Conservation (phyloP, 345 rosid species). For the Psidium guajava region DNA sequence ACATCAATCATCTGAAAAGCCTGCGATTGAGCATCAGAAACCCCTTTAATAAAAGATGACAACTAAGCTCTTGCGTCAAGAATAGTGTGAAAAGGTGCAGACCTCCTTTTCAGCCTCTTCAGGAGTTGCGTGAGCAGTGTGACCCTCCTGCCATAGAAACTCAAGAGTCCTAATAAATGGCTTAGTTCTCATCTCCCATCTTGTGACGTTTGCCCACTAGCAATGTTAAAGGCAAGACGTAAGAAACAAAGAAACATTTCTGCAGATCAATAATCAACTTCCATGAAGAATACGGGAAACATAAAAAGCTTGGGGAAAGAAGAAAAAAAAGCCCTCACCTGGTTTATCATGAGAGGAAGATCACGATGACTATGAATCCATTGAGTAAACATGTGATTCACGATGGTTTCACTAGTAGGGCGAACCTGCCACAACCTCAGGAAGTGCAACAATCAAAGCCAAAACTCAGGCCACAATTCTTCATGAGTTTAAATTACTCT, state of each 20-base stretch:
- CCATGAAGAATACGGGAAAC: not conserved
- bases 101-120: slow-evolving; percentile 96
- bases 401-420: slow-evolving; percentile 93
- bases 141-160: slow-evolving; percentile 98
- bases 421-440: slow-evolving; percentile 97
- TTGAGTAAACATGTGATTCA: slow-evolving; percentile 94
- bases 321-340: slow-evolving; percentile 26
- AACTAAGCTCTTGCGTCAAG: not conserved
- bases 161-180: slow-evolving; percentile 95
- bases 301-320: not conserved
- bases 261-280: not conserved
- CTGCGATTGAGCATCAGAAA: slow-evolving; percentile 39
- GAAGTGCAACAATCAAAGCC: slow-evolving; percentile 59
- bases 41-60: not conserved
- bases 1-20: slow-evolving; percentile 80
- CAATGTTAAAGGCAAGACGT: not conserved
- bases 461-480: slow-evolving; percentile 37
- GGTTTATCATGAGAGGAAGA: slow-evolving; percentile 92
- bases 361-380: slow-evolving; percentile 95
- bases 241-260: not conserved
- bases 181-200: slow-evolving; percentile 95
- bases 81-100: slow-evolving; percentile 6
- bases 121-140: slow-evolving; percentile 80
- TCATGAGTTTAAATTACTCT: not conserved
- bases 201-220: slow-evolving; percentile 95